Conservation (phyloP, 2,329 filamentous ascomycete species). For the Aspergillus ruber region DNA sequence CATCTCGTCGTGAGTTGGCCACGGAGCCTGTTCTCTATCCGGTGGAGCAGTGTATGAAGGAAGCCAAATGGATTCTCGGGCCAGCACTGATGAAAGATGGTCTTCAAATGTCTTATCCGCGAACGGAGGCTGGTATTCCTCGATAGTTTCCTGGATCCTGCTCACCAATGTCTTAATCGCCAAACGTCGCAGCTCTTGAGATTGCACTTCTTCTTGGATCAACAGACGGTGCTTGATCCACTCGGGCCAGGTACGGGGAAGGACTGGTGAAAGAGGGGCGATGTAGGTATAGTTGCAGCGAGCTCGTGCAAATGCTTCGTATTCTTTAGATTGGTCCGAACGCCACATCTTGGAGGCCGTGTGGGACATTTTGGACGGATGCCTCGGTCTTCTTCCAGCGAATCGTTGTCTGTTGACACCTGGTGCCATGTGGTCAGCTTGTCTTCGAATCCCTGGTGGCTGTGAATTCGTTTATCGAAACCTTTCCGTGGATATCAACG, state of each 20-base stretch:
- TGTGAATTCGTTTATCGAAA: neutral
- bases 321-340: conserved; percentile 17
- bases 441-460: neutral
- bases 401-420: too few relatives aligned
- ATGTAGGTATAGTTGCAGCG: conserved; percentile 16
- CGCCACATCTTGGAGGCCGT: conserved; percentile 24
- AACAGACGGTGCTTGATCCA: conserved; percentile 17
- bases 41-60: conserved; percentile 3
- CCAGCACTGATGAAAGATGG: conserved; percentile 18
- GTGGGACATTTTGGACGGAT: conserved; percentile 1
- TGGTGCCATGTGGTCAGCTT: neutral
- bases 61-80: conserved; percentile 23
- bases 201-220: conserved; percentile 8
- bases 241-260: conserved; percentile 16
- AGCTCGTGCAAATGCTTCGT: conserved; percentile 19
- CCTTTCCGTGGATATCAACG: neutral
- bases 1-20: conserved; percentile 26
- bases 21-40: conserved; percentile 15
- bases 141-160: conserved; percentile 1
- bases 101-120: conserved; percentile 17
- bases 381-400: neutral
- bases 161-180: conserved; percentile 2
- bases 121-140: conserved; percentile 9
- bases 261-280: conserved; percentile 19
- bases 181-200: conserved; percentile 6